phyloP scores from a whole-genome alignment of 2,329 filamentous ascomycete species.

The Colletotrichum lentis region DNA sequence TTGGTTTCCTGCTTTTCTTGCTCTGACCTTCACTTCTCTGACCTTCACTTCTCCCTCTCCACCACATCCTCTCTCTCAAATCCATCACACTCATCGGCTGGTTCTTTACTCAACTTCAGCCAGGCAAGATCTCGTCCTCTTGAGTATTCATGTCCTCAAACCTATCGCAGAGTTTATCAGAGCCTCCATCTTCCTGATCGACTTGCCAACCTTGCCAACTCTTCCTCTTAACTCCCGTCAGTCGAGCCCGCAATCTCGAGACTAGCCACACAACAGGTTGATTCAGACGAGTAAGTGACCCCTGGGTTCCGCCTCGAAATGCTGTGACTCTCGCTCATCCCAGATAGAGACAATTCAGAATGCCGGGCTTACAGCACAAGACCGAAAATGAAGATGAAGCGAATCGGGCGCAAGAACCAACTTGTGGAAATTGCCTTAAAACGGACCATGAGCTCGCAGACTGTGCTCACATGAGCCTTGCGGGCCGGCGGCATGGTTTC shows the following conservation, averaged over 20 bases:
- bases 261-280: too few species aligned
- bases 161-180: background rate
- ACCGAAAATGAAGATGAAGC: background rate
- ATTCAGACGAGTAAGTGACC: background rate
- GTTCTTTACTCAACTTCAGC: background rate
- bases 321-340: too few species aligned
- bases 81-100: too few species aligned
- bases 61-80: too few species aligned
- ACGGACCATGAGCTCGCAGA: background rate
- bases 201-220: background rate
- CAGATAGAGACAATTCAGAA: too few species aligned
- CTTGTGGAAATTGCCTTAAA: background rate
- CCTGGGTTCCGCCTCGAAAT: too few species aligned
- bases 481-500: accelerated
- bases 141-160: background rate
- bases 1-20: too few species aligned
- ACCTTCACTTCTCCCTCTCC: too few species aligned
- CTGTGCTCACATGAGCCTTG: accelerated
- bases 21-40: too few species aligned
- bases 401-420: too few species aligned
- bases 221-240: background rate
- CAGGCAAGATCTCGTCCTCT: background rate
- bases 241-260: background rate
- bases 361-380: too few species aligned
- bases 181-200: background rate